Percentiles rank a stretch among this genome's conserved stretches.
Conservation (phyloP, 306 rosid genomes). For the Glycyrrhiza uralensis region DNA sequence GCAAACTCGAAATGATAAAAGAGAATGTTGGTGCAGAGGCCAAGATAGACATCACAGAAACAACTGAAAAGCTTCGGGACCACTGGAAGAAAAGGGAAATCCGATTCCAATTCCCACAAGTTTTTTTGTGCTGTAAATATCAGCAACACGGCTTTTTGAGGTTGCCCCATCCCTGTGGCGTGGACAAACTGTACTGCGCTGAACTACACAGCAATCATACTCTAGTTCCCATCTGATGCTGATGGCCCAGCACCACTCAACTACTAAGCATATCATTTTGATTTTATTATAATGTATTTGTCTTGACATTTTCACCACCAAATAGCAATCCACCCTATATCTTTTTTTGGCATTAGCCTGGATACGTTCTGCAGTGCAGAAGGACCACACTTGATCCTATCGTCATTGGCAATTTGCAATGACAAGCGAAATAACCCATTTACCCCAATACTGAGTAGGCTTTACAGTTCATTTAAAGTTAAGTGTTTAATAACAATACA, state of each 20-base stretch:
- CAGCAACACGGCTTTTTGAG: constrained; percentile 28
- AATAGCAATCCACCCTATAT: background rate
- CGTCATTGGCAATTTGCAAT: background rate
- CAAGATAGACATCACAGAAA: constrained; percentile 36
- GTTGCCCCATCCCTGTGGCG: constrained; percentile 43
- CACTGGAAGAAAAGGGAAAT: constrained; percentile 34
- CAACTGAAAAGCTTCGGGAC: constrained; percentile 37
- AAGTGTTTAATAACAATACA: no score
- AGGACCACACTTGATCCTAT: background rate
- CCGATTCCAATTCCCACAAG: constrained; percentile 39
- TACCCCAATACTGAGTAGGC: background rate
- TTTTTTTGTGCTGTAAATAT: constrained; percentile 40
- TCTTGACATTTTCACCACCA: constrained; percentile 28
- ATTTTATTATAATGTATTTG: no score
- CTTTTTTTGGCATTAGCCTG: background rate
- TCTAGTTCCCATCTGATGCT: constrained; percentile 37
- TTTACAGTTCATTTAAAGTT: background rate
- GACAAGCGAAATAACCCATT: background rate
- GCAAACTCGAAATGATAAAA: background rate
- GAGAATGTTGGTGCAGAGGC: constrained; percentile 53
- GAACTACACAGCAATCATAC: constrained; percentile 18
- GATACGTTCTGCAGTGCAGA: no score
- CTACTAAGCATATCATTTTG: constrained; percentile 12
- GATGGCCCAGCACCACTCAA: constrained; percentile 22
- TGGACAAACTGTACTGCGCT: constrained; percentile 43